Evolutionary conservation across 1,139 yeast species (phyloP).

Genomic region (Saccharomyces hybrid): DNA sequence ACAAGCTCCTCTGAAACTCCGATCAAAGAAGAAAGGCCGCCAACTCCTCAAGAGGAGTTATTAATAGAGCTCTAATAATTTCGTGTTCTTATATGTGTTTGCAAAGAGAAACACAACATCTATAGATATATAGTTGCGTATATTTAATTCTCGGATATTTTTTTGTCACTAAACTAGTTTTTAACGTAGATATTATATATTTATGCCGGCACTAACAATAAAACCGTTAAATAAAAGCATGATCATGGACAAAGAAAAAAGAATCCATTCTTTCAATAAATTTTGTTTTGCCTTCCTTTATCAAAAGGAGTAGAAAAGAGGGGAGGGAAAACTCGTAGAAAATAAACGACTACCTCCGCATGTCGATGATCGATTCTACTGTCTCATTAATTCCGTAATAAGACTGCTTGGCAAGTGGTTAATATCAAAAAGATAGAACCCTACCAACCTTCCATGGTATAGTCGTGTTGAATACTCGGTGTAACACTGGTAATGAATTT

Average conservation of each 20-base stretch:
- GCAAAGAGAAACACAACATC: neutral
- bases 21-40: constrained; percentile 9
- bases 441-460: constrained; percentile 83
- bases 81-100: neutral
- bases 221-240: neutral
- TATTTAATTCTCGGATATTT: neutral
- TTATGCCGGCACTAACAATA: neutral
- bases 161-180: neutral
- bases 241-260: neutral
- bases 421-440: neutral
- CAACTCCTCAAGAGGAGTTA: constrained; percentile 23
- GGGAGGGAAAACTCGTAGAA: no score
- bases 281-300: no score
- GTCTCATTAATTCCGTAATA: neutral
- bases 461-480: constrained; percentile 95
- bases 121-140: neutral
- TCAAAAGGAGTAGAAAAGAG: no score
- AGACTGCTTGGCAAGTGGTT: neutral
- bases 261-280: neutral
- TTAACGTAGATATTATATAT: neutral
- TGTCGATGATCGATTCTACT: neutral
- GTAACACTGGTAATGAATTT: constrained; percentile 95
- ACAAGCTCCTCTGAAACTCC: constrained; percentile 6
- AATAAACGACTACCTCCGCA: neutral
- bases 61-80: constrained; percentile 29